Conservation (phyloP, 148 eudicot genomes). For the Cornus suecica region DNA sequence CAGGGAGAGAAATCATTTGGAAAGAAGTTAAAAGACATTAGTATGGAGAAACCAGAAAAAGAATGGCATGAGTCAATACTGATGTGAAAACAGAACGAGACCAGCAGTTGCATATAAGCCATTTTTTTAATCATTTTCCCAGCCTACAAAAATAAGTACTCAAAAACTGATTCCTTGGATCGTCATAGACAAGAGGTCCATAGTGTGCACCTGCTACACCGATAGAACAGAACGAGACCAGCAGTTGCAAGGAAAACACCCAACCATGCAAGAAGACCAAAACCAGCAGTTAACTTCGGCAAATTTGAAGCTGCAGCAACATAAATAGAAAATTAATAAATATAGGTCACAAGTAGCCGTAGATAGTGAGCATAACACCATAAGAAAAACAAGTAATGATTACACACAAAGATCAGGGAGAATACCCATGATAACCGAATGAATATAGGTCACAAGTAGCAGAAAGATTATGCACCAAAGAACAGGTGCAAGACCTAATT, state of each 20-base stretch:
- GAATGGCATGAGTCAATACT: constrained; percentile 4
- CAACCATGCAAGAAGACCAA: constrained; percentile 83
- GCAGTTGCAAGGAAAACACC: constrained; percentile 73
- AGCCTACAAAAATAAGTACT: background rate
- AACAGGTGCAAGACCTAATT: constrained; percentile 81
- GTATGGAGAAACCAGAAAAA: background rate
- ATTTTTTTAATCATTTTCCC: background rate
- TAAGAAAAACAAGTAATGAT: background rate
- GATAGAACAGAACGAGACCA: constrained; percentile 73
- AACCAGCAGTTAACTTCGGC: constrained; percentile 76
- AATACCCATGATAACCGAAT: constrained; percentile 80
- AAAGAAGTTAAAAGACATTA: background rate
- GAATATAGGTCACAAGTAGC: constrained; percentile 65
- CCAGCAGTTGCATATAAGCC: no score
- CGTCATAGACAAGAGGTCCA: background rate
- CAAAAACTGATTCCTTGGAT: background rate
- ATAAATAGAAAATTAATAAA: constrained; percentile 5
- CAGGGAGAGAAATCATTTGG: background rate
- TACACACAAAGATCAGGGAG: constrained; percentile 11
- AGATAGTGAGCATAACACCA: background rate
- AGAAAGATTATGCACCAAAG: constrained; percentile 74
- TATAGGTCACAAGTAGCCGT: background rate
- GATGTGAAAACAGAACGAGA: constrained; percentile 1
- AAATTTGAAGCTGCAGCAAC: constrained; percentile 54
- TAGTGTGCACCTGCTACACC: constrained; percentile 80